Base-by-base conservation (phyloP, 2,329 filamentous ascomycete species). In the Exophiala sp. region DNA sequence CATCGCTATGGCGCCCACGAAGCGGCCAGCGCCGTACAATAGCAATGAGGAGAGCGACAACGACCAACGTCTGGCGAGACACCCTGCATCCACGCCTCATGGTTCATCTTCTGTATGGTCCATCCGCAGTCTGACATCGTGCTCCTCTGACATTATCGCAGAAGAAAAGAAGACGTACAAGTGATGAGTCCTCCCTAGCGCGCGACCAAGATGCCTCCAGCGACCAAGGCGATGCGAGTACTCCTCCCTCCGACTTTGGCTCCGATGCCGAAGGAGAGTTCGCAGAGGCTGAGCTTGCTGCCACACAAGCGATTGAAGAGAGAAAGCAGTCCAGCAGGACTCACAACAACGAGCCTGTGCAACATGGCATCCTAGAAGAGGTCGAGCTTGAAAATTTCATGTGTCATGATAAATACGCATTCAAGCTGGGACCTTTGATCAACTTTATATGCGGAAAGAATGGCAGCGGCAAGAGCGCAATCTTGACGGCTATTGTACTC, bases 401-500 rank as follows among this genome's bases (percentile, higher is more conserved):
- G 94, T 97, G 92, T 66, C 94, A 99, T 69, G 78, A 84, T 41
- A 85, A 86, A 51, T 80, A 97, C 14, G 83, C 87, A 40, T 88
- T 95, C 55, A 82, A 87, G 52, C 78, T 99, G n/a, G 94, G 94
- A 0, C 94, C 94, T 0, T 76, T 96, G 35, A 95, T 99, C 70
- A 99, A 99, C 71, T 99, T 99, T 72, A 91, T 99, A 58, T 91
- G 96, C 51, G 94, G 94, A 12, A 91, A 96, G 70, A 99, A 99
- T 68, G 94, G 94, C 32, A 97, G 92, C 68, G 94, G 94, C 34
- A 99, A 99, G 75, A 99, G 94, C 69, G 94, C 94, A 2, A 87
- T 97, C 11, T 75, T 99, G 24, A 97, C 94, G 0, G 94, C 91
- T 3, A 83, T 99, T 60, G 96, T 91, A 0, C 79, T 99, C 33